Evolutionary conservation across 345 rosid species (phyloP).

Genomic region (Litchi chinensis): DNA sequence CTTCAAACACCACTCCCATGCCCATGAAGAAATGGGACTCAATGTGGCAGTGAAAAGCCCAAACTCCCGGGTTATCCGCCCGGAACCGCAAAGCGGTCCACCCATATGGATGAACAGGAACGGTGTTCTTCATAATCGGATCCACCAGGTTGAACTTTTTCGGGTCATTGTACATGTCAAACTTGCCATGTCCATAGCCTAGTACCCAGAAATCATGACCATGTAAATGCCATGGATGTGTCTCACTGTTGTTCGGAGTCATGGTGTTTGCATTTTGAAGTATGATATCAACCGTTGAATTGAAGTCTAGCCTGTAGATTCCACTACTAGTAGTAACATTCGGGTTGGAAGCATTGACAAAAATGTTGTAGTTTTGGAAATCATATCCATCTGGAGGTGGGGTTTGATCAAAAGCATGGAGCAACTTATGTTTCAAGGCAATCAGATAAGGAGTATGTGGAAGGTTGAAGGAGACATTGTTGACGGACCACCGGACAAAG

Average conservation of each 20-base stretch:
- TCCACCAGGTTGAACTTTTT: slow-evolving; percentile 53
- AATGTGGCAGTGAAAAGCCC: slow-evolving; percentile 79
- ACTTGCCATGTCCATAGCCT: slow-evolving; percentile 67
- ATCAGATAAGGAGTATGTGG: slow-evolving; percentile 69
- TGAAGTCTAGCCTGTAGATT: slow-evolving; percentile 52
- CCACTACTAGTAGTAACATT: slow-evolving; percentile 45
- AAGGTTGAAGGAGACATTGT: slow-evolving; percentile 61
- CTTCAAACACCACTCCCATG: slow-evolving; percentile 65
- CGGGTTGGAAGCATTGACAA: not conserved
- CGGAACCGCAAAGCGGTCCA: slow-evolving; percentile 71
- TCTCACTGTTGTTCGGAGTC: slow-evolving; percentile 47
- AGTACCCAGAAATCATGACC: slow-evolving; percentile 91
- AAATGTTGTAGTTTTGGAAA: slow-evolving; percentile 28
- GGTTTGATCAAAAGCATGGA: slow-evolving; percentile 39
- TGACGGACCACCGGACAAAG: slow-evolving; percentile 52
- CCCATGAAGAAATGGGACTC: slow-evolving; percentile 77
- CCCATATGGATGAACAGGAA: slow-evolving; percentile 63
- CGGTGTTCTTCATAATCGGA: slow-evolving; percentile 83
- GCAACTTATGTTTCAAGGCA: slow-evolving; percentile 49
- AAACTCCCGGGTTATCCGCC: slow-evolving; percentile 68
- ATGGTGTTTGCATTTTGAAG: slow-evolving; percentile 67
- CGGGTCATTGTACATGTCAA: slow-evolving; percentile 44
- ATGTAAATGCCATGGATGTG: slow-evolving; percentile 85
- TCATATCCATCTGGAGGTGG: slow-evolving; percentile 62
- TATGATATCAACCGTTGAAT: slow-evolving; percentile 61